Conservation (phyloP, 2,329 filamentous ascomycete species). For the Tolypocladium inflatum region DNA sequence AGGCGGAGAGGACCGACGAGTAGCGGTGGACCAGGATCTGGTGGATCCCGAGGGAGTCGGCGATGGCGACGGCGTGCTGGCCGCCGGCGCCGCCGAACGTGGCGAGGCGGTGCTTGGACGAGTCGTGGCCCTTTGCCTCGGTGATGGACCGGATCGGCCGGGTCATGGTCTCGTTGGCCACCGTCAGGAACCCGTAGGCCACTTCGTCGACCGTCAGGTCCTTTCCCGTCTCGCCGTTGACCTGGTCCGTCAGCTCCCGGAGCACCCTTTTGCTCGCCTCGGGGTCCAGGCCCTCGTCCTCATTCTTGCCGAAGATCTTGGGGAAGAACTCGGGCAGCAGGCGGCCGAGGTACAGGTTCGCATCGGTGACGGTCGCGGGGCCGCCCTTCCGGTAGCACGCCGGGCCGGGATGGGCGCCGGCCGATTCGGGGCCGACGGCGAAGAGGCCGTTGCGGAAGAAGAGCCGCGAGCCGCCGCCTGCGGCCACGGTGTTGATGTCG, state of each 20-base stretch:
- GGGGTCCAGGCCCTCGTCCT: constrained; percentile 23
- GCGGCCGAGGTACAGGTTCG: constrained; percentile 59
- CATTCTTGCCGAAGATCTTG: constrained; percentile 37
- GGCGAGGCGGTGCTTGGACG: constrained; percentile 24
- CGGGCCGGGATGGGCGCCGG: constrained; percentile 60
- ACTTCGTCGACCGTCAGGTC: constrained; percentile 22
- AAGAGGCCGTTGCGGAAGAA: constrained; percentile 67
- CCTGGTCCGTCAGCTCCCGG: constrained; percentile 27
- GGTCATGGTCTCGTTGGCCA: constrained; percentile 26
- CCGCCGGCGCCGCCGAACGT: constrained; percentile 30
- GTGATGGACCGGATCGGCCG: constrained; percentile 24
- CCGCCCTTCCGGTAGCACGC: constrained; percentile 65
- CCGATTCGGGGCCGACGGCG: constrained; percentile 63
- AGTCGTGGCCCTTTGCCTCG: constrained; percentile 25
- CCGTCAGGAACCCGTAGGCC: constrained; percentile 25
- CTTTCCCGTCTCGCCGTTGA: constrained; percentile 29
- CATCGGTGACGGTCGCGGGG: constrained; percentile 63
- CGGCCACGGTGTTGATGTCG: constrained; percentile 74
- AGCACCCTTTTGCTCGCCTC: constrained; percentile 30
- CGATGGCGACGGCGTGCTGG: constrained; percentile 34
- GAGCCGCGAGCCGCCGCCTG: constrained; percentile 60
- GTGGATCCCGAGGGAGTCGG: constrained; percentile 30
- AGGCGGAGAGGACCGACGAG: constrained; percentile 35
- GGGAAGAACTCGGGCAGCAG: constrained; percentile 55
- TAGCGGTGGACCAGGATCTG: constrained; percentile 33